Base-by-base conservation (phyloP, 1,139 yeast species). In the Pichia sp. region DNA sequence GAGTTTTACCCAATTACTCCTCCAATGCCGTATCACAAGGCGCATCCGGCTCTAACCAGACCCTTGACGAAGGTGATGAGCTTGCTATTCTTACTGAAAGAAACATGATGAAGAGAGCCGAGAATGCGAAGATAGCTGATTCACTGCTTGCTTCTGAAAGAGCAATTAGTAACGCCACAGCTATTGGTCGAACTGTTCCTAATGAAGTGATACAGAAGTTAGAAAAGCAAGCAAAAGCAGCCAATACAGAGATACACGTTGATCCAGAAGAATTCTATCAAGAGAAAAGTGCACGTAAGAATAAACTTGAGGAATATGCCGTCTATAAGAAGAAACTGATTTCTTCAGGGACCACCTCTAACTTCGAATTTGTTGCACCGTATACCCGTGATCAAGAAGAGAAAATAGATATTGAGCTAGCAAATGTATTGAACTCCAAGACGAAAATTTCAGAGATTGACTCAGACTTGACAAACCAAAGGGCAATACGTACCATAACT, bases 321-420 rank as follows among this genome's bases (percentile, higher is more conserved):
- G 60, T 45, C 3, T 64, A 66, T 48, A 64, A 68, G 45, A 57
- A 63, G 32, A 60, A 65, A 33, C 59, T 69, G 30, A 64, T 67
- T 25, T 33, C 43, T 6, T 69, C 72, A 10, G 45, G 43, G 8
- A 52, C 62, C 4, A 67, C 72, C 17, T 39, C 44, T 11, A n/a
- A n/a, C n/a, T 48, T 45, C 15, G 56, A 52, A 3, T 57, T 57
- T 32, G 35, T 49, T 8, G 48, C 58, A 8, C 87, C 87, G 1
- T 81, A 81, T 52, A 79, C 88, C 2, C 72, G 82, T 6, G 87
- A 81, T 24, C 70, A 69, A 24, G 91, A 81, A 56, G 85, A 78
- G 51, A 71, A 72, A 45, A 64, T 72, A 40, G 88, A 81, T 53
- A 69, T 76, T 21, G 77, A 73, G 48, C 66, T 77, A 47, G 87